phyloP scores from a whole-genome alignment of 169 alveolate species.

The Amoebophrya sp. region DNA sequence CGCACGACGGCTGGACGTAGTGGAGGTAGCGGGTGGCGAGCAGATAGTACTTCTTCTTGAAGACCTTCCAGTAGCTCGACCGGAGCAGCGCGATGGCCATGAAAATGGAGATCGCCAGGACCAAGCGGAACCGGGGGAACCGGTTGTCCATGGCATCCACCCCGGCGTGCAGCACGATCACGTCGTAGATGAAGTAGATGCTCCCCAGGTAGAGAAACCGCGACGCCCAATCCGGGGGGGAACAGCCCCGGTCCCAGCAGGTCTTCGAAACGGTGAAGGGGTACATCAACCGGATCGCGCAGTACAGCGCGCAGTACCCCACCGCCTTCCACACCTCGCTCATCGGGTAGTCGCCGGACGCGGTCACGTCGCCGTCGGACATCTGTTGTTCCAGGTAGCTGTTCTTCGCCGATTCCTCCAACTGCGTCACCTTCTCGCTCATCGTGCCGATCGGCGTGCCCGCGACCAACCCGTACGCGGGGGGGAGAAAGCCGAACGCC shows the following conservation, averaged over 20 bases:
- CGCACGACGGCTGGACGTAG: background rate
- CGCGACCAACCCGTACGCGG: background rate
- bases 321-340: background rate
- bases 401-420: background rate
- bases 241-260: background rate
- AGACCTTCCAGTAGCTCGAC: background rate
- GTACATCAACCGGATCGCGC: background rate
- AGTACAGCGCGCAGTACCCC: background rate
- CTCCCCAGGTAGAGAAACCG: background rate
- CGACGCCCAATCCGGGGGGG: background rate
- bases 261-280: background rate
- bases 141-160: background rate
- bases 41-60: slow-evolving; percentile 13
- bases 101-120: background rate
- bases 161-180: background rate
- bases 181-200: background rate
- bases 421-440: background rate
- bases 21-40: slow-evolving; percentile 14
- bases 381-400: background rate
- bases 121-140: background rate
- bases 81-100: background rate
- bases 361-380: background rate
- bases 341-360: background rate
- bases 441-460: background rate
- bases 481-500: background rate